Base-by-base conservation (phyloP, 371 early-diverging fungal species). In the Mortierella sp. region DNA sequence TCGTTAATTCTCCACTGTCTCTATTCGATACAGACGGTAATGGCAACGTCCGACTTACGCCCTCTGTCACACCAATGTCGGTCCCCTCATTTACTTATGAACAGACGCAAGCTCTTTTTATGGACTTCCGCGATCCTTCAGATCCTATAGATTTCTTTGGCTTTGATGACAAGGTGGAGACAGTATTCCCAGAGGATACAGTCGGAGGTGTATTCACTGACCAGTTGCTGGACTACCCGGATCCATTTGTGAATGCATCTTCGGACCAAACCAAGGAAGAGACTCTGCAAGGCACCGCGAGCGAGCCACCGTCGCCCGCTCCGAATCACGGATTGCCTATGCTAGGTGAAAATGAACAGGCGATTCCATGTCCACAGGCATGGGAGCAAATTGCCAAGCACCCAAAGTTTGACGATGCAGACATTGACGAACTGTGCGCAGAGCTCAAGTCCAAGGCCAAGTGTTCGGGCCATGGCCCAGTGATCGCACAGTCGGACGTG, bases 371-470 rank as follows among this genome's bases (percentile, higher is more conserved):
- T 43, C 73, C 83, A 32, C 73, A 86, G 35, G 86, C 81, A 12
- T 90, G 88, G 88, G 83, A 84, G 54, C 66, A 77, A 10, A 69
- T 90, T 51, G 83, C 87, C 59, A 77, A 86, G 70, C 88, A 87
- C 62, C 88, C 87, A 70, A 79, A 84, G 47, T 85, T 86, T 75
- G 89, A 89, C 58, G 90, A 90, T 55, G 68, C 88, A 5, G 84
- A 85, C 47, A 84, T 91, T 58, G 90, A 88, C 68, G 64, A 75
- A 18, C 73, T 91, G 22, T 91, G 92, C 64, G 77, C 81, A 57
- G 89, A 88, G 54, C 79, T 91, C 83, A 89, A 89, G 66, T 68
- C 87, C 32, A 91, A 89, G 70, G 88, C 90, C 4, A 89, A 86
- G 66, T 89, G 89, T 66, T 88, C 89, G 28, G 86, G 80, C 14